These are phyloP conservation scores for Osmanthus fragrans DNA, from an alignment of 257 asterid species.

Conservation along the genomic window DNA sequence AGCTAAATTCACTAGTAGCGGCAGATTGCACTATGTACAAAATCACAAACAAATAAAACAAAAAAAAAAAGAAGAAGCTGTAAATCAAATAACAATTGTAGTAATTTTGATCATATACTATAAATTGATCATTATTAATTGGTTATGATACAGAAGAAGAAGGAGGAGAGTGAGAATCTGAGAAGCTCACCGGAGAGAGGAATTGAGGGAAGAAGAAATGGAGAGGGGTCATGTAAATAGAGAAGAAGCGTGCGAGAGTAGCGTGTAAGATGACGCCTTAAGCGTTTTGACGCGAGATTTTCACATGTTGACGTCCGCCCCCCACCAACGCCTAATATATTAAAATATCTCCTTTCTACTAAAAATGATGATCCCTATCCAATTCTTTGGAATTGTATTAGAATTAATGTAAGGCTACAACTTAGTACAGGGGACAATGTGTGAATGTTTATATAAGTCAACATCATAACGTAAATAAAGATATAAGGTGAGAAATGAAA, in stretches of 20 bases:
- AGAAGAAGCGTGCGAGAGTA: slow-evolving; percentile 50
- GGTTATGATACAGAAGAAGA: background rate
- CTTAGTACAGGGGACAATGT: no score
- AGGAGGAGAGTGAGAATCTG: background rate
- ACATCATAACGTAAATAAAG: no score
- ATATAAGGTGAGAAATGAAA: no score
- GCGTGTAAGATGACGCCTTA: slow-evolving; percentile 64
- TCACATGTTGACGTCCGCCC: slow-evolving; percentile 50
- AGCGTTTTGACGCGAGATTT: slow-evolving; percentile 53
- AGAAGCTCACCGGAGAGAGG: slow-evolving; percentile 8
- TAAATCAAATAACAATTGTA: background rate
- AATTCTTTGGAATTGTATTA: background rate
- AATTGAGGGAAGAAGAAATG: slow-evolving; percentile 12
- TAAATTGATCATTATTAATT: background rate
- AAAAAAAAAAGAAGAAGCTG: background rate
- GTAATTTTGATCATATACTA: background rate
- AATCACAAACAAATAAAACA: background rate
- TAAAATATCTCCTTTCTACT: slow-evolving; percentile 33
- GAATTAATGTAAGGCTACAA: background rate
- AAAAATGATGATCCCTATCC: background rate
- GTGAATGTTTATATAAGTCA: no score
- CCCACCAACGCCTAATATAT: background rate
- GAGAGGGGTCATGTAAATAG: slow-evolving; percentile 12
- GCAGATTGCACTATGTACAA: background rate
- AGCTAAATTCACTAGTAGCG: background rate